Evolutionary conservation across 2,329 filamentous ascomycete species (phyloP), one percentile per base, ranked within the genome.

Genomic region (Neoscytalidium dimidiatum): DNA sequence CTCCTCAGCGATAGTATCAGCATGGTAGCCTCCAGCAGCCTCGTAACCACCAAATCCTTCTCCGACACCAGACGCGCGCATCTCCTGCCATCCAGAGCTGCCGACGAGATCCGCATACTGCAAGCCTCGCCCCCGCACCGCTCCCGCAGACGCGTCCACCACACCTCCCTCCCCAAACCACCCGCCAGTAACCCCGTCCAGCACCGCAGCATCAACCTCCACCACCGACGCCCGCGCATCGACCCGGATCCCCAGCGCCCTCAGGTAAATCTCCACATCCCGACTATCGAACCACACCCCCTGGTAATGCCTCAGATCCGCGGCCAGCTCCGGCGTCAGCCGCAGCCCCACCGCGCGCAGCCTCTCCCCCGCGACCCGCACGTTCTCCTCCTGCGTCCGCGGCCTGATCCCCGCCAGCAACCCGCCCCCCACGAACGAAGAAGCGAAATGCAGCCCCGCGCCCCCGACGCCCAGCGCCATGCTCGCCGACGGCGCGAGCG

Each of bases 231-330:
- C 81, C 7, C 81, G 8, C 89, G 85, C 60, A 93, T 86, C 51
- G 80, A 73, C 33, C 92, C 85, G 4, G n/a, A n/a, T n/a, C n/a
- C 88, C 88, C 29, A 85, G 84, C 57, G 85, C 82, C 43, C 83
- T 83, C 2, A 96, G 79, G 72, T 93, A 95, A 9, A 85, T 82
- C 75, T 95, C 90, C 0, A 93, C 88, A 74, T 95, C 92, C 66
- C 91, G 84, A 0, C 88, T 80, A 71, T 95, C 91, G 69, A 90
- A 91, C 81, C 92, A 95, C 58, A 91, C 86, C 3, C 91, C 91
- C 66, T 90, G 85, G 66, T 89, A 90, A 0, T 87, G 90, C 0
- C 85, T 82, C 7, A 88, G 74, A 41, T 82, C 83, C 68, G 90
- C 80, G 14, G 81, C 79, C 11, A 64, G 21, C 17, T 29, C 26